Evolutionary conservation across 2,329 filamentous ascomycete species (phyloP).

Genomic region (Alternaria hordeiaustralica): DNA sequence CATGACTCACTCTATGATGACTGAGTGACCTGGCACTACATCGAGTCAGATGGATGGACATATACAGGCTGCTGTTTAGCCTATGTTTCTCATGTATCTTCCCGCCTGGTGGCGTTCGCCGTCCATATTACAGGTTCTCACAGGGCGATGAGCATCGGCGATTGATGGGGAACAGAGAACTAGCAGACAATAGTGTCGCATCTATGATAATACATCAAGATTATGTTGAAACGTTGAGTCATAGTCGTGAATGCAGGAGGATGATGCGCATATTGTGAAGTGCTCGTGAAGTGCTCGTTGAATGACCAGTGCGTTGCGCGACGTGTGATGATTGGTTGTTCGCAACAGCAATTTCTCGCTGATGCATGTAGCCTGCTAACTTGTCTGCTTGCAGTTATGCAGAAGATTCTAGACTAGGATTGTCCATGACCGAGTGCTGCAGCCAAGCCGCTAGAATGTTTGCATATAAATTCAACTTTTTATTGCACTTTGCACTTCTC

Average conservation of each 20-base stretch:
- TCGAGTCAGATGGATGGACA: background rate
- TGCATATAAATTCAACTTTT: background rate
- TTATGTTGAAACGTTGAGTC: background rate
- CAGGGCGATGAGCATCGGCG: background rate
- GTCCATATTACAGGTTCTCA: background rate
- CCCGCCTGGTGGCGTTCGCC: background rate
- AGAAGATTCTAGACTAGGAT: background rate
- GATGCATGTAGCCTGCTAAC: background rate
- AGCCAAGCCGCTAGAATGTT: background rate
- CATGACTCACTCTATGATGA: conserved; percentile 31
- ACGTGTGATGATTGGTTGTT: background rate
- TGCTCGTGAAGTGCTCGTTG: background rate
- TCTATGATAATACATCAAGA: background rate
- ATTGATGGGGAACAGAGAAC: background rate
- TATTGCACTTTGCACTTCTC: background rate
- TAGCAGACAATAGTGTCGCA: background rate
- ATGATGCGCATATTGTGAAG: background rate
- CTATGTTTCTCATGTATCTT: background rate
- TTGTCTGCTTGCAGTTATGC: background rate
- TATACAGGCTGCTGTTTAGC: background rate
- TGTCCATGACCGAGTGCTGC: background rate
- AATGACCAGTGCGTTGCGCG: background rate
- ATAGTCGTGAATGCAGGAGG: background rate
- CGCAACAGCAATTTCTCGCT: background rate
- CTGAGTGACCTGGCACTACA: conserved; percentile 11